Percentiles rank a stretch among this genome's conserved stretches.
These are phyloP conservation scores for Fusarium ramigenum DNA, from an alignment of 2,329 filamentous ascomycete genomes.

Conservation along the genomic window DNA sequence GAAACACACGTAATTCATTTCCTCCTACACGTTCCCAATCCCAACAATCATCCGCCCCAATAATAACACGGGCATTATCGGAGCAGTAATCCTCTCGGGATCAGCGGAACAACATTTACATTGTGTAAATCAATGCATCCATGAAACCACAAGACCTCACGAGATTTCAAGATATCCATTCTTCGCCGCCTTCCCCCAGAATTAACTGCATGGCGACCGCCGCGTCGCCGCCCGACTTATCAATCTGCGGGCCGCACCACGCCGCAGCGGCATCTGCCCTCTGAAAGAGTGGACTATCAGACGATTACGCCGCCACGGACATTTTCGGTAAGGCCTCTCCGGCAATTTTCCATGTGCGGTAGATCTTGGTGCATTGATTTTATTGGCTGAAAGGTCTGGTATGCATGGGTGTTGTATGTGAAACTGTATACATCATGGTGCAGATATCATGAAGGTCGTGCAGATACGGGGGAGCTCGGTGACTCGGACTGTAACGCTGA, in stretches of 20 bases:
- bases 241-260: conserved; percentile 14
- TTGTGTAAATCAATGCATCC: background rate
- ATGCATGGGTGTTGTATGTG: background rate
- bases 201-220: background rate
- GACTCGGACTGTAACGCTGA: background rate
- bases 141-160: background rate
- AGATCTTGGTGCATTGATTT: background rate
- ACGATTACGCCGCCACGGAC: background rate
- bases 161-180: background rate
- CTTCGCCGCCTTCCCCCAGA: background rate
- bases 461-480: conserved; percentile 1
- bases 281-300: conserved; percentile 14
- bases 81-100: background rate
- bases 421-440: background rate
- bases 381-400: background rate
- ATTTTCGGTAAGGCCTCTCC: background rate
- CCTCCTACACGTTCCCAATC: background rate
- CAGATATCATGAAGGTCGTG: conserved; percentile 12
- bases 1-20: background rate
- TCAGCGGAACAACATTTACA: background rate
- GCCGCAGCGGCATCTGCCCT: conserved; percentile 29
- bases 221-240: background rate
- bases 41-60: background rate
- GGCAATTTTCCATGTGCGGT: background rate
- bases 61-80: background rate